Evolutionary conservation across 2,329 filamentous ascomycete genomes (phyloP).

Genomic region (Hyphodiscus sp.): DNA sequence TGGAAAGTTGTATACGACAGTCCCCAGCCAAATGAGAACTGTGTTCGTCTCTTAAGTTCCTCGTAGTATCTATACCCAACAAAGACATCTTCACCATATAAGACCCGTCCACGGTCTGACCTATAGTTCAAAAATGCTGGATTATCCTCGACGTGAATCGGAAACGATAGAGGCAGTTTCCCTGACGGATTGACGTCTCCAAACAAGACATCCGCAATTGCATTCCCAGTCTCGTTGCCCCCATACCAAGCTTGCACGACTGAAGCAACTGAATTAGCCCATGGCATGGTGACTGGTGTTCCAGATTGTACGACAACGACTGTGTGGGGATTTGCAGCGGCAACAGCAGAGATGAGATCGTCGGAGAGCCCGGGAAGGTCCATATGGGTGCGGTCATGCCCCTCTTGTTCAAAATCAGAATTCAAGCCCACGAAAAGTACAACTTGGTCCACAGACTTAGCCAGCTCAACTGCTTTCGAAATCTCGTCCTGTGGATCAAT

Average conservation of each 20-base stretch:
- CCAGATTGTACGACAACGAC: conserved; percentile 70
- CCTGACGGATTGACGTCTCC: conserved; percentile 67
- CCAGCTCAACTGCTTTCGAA: conserved; percentile 57
- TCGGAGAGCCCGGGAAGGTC: conserved; percentile 69
- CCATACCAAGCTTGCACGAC: conserved; percentile 77
- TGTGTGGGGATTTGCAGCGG: conserved; percentile 59
- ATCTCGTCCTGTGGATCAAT: conserved; percentile 55
- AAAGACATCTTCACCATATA: conserved; percentile 76
- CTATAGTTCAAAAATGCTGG: conserved; percentile 70
- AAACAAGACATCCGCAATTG: conserved; percentile 70
- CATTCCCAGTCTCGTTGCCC: conserved; percentile 78
- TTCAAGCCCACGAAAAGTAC: conserved; percentile 72
- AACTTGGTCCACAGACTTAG: conserved; percentile 65
- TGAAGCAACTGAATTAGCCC: conserved; percentile 46
- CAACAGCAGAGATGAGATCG: conserved; percentile 58
- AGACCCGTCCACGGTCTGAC: conserved; percentile 59
- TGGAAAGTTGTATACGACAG: conserved; percentile 68
- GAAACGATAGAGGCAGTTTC: conserved; percentile 69
- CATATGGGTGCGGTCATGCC: conserved; percentile 70
- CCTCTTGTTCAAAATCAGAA: conserved; percentile 72
- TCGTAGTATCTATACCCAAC: conserved; percentile 77
- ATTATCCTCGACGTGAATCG: conserved; percentile 58
- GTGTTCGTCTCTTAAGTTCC: conserved; percentile 51
- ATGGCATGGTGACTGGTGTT: conserved; percentile 66
- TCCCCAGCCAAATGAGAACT: conserved; percentile 73